These are phyloP conservation scores for Panicum virgatum DNA, from an alignment of 202 grass and related monocot species.

Conservation along the genomic window DNA sequence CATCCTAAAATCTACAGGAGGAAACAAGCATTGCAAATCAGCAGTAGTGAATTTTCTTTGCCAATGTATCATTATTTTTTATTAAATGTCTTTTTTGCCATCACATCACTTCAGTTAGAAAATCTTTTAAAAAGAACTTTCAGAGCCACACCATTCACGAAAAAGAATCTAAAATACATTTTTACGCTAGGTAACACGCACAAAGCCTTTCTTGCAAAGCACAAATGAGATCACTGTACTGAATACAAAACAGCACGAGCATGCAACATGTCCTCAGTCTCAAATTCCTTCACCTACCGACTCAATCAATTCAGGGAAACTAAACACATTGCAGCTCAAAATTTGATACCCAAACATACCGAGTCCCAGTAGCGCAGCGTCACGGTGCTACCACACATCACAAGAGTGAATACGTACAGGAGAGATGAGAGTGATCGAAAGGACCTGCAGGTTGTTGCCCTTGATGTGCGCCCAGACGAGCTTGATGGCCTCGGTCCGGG, in stretches of 20 bases:
- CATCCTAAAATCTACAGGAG: not conserved
- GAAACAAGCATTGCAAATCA: not conserved
- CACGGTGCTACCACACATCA: not conserved
- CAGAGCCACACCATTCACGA: not conserved
- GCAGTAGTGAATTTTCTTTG: not conserved
- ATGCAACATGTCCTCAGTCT: not conserved
- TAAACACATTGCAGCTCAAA: not conserved
- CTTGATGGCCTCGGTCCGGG: constrained; percentile 69
- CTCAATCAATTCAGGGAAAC: not conserved
- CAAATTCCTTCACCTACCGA: not conserved
- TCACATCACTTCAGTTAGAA: not conserved
- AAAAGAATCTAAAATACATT: too few relatives aligned
- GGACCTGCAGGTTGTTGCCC: constrained; percentile 67
- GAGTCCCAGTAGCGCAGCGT: not conserved
- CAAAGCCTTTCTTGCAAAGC: too few relatives aligned
- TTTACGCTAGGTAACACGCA: too few relatives aligned
- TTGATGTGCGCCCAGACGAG: constrained; percentile 76
- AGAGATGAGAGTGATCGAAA: not conserved
- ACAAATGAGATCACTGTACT: too few relatives aligned
- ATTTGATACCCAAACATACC: not conserved
- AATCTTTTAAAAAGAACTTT: not conserved
- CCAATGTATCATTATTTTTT: too few relatives aligned
- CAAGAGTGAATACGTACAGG: too few relatives aligned
- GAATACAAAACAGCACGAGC: too few relatives aligned
- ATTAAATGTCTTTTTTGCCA: not conserved